Evolutionary conservation across 106 monocot genomes (phyloP).

Genomic region (Triglochin maritima): DNA sequence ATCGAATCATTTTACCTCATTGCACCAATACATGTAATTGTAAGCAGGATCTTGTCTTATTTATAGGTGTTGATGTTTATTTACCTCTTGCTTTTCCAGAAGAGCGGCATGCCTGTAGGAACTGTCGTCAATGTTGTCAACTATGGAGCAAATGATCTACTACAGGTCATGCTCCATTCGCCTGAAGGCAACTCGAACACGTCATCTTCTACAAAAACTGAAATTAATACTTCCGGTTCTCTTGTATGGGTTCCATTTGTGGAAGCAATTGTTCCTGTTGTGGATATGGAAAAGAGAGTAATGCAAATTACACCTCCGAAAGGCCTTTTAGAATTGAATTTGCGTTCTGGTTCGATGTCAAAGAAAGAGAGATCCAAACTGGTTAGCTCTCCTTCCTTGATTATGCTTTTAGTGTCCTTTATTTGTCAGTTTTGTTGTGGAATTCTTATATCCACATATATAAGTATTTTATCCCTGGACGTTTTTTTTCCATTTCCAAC

Average conservation of each 20-base stretch:
- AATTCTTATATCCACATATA: no score
- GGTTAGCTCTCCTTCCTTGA: slow-evolving; percentile 44
- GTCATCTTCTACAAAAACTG: slow-evolving; percentile 11
- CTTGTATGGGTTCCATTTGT: slow-evolving; percentile 94
- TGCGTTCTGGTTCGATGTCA: slow-evolving; percentile 44
- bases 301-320: slow-evolving; percentile 94
- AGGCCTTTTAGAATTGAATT: slow-evolving; percentile 83
- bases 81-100: slow-evolving; percentile 27
- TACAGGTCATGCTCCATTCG: slow-evolving; percentile 47
- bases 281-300: slow-evolving; percentile 63
- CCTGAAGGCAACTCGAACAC: slow-evolving; percentile 9
- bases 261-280: slow-evolving; percentile 83
- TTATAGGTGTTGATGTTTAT: neutral
- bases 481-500: no score
- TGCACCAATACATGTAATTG: no score
- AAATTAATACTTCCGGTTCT: slow-evolving; percentile 16
- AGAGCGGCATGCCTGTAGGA: slow-evolving; percentile 56
- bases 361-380: slow-evolving; percentile 77
- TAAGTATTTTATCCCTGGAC: no score
- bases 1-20: neutral
- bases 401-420: neutral
- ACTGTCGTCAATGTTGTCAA: slow-evolving; percentile 64
- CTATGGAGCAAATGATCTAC: slow-evolving; percentile 63
- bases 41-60: neutral
- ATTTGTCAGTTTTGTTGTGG: neutral